Conservation (phyloP, 768 basidiomycete species). For the Saitozyma sp. region DNA sequence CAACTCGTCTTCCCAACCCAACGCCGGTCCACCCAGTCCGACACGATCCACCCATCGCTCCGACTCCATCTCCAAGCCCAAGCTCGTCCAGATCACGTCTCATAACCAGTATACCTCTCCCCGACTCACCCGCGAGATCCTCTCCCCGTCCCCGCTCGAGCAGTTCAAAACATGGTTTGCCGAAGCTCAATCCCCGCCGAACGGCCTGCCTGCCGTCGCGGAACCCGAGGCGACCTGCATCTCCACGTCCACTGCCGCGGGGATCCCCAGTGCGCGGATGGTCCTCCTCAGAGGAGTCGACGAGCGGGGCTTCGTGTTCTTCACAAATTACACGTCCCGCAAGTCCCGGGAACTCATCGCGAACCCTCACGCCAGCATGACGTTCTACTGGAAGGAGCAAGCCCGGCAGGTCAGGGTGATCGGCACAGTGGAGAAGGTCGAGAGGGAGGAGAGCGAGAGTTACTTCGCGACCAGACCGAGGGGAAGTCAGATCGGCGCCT, state of each 20-base stretch:
- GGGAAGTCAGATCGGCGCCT: slow-evolving; percentile 83
- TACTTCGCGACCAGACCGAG: slow-evolving; percentile 82
- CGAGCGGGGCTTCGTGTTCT: slow-evolving; percentile 81
- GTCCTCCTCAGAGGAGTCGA: slow-evolving; percentile 93
- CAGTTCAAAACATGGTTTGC: slow-evolving; percentile 89
- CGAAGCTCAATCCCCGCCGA: slow-evolving; percentile 51
- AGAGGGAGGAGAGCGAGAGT: slow-evolving; percentile 68
- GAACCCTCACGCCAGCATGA: slow-evolving; percentile 78
- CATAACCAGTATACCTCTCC: slow-evolving; percentile 74
- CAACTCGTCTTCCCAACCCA: not conserved
- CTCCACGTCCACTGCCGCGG: slow-evolving; percentile 57
- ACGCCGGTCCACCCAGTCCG: not conserved
- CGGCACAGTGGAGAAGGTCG: slow-evolving; percentile 79
- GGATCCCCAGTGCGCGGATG: slow-evolving; percentile 81
- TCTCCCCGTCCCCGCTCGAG: slow-evolving; percentile 68
- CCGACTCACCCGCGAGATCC: slow-evolving; percentile 65
- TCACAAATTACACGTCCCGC: slow-evolving; percentile 92
- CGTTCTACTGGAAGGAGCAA: slow-evolving; percentile 89
- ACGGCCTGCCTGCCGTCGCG: slow-evolving; percentile 55
- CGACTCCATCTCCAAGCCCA: not conserved
- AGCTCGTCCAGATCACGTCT: slow-evolving; percentile 59
- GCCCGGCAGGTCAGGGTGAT: slow-evolving; percentile 77
- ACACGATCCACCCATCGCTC: not conserved
- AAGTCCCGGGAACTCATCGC: slow-evolving; percentile 77
- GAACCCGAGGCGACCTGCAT: slow-evolving; percentile 91